phyloP scores from a whole-genome alignment of 176 grass and related monocot genomes.

The Otatea glauca region DNA sequence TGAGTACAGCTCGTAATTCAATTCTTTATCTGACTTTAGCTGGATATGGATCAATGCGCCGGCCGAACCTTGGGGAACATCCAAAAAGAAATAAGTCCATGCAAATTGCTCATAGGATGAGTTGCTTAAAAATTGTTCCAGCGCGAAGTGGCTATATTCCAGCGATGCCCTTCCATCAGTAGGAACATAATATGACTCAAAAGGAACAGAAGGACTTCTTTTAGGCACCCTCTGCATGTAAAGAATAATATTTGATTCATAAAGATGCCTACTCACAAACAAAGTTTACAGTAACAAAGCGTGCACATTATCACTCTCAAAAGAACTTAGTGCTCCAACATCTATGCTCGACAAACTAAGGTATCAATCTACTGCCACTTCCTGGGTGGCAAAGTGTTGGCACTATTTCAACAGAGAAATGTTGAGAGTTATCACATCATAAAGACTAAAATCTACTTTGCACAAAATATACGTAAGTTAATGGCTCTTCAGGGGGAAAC shows the following conservation, averaged over 20 bases:
- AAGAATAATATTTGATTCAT: constrained; percentile 40
- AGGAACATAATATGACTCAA: constrained; percentile 85
- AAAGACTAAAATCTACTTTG: constrained; percentile 15
- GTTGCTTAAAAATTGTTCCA: constrained; percentile 81
- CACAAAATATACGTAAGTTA: background rate
- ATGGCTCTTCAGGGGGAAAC: background rate
- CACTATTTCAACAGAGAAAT: constrained; percentile 17
- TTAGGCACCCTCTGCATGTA: constrained; percentile 75
- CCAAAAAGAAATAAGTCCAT: constrained; percentile 90
- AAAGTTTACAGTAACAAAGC: constrained; percentile 38
- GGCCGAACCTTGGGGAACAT: constrained; percentile 84
- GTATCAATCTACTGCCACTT: constrained; percentile 5
- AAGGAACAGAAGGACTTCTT: constrained; percentile 70
- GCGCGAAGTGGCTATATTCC: constrained; percentile 57
- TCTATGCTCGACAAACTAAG: constrained; percentile 16
- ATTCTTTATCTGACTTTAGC: constrained; percentile 72
- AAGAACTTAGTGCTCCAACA: background rate
- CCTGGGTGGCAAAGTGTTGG: constrained; percentile 2
- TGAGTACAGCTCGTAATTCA: constrained; percentile 77
- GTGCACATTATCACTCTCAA: background rate
- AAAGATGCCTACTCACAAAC: constrained; percentile 32
- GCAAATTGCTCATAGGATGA: constrained; percentile 60
- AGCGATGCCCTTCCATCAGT: constrained; percentile 53
- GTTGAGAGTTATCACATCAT: background rate
- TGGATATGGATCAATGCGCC: constrained; percentile 73